Conservation (phyloP, 2,329 filamentous ascomycete genomes). For the Lasiodiplodia citricola region DNA sequence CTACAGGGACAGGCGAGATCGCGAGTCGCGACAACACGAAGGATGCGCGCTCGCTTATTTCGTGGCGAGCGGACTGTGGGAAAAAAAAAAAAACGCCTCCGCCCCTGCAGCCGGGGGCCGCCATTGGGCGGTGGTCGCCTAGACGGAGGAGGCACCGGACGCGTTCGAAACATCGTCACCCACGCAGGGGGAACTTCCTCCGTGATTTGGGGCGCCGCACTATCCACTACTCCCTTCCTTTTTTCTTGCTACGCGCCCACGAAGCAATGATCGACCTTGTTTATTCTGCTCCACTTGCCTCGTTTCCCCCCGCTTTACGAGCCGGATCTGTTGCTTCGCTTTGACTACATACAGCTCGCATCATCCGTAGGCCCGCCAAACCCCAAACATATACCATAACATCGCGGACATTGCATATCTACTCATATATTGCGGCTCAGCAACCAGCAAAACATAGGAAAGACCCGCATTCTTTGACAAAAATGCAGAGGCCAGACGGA, state of each 20-base stretch:
- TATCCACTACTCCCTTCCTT: not conserved
- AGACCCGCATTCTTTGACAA: not conserved
- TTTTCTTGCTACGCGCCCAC: not conserved
- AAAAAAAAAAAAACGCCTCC: not conserved
- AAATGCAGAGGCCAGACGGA: not conserved
- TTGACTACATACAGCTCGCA: not conserved
- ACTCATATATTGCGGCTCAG: conserved; percentile 4
- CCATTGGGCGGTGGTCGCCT: not conserved
- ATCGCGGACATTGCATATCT: not conserved
- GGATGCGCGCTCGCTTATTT: not conserved
- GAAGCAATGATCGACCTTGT: not conserved
- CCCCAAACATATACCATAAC: not conserved
- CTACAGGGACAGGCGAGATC: not conserved
- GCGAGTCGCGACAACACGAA: not conserved
- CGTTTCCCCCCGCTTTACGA: not conserved
- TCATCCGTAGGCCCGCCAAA: not conserved
- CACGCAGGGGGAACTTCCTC: not conserved
- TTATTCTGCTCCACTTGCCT: not conserved
- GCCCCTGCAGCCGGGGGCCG: not conserved
- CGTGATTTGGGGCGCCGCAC: not conserved
- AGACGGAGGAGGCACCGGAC: not conserved
- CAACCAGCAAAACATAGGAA: not conserved
- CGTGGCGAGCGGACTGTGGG: not conserved
- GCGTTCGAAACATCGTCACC: not conserved
- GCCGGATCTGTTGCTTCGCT: not conserved